These are phyloP conservation scores for Amylostereum chailletii DNA, from an alignment of 1,284 basidiomycete species.

Conservation along the genomic window DNA sequence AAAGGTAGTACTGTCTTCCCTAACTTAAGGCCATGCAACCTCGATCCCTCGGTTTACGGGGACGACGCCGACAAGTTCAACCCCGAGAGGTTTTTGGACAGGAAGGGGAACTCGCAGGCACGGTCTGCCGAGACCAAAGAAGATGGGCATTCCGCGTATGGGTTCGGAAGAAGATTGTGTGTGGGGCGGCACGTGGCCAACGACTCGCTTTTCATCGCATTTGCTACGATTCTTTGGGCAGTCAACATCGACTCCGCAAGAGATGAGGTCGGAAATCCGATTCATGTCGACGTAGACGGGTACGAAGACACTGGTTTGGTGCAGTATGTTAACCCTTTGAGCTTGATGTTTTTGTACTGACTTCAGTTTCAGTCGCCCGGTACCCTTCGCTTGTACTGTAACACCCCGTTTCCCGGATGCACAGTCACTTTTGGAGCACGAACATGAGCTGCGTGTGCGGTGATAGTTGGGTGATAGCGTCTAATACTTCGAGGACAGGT, in stretches of 20 bases:
- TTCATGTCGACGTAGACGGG: not conserved
- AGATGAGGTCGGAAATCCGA: not conserved
- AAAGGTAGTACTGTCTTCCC: not conserved
- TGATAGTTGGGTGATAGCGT: too few relatives aligned
- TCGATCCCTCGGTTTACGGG: not conserved
- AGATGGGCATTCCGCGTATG: conserved; percentile 2
- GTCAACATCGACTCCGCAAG: conserved; percentile 4
- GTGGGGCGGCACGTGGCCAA: conserved; percentile 7
- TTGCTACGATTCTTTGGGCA: conserved; percentile 16
- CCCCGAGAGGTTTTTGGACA: not conserved
- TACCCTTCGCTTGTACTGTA: not conserved
- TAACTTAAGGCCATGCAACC: not conserved
- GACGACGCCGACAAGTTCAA: not conserved
- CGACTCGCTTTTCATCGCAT: conserved; percentile 5
- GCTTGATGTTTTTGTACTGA: not conserved
- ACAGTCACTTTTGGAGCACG: not conserved
- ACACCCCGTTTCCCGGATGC: conserved; percentile 1
- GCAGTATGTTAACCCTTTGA: not conserved
- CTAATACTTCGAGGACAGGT: too few relatives aligned
- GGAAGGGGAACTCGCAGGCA: not conserved
- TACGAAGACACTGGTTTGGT: not conserved
- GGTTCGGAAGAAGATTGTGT: conserved; percentile 7
- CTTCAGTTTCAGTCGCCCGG: not conserved
- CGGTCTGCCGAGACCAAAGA: not conserved
- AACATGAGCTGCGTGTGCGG: not conserved